Percentiles rank a stretch among this genome's conserved stretches.
These are phyloP conservation scores for Ceriops decandra DNA, from an alignment of 345 rosid species.

Conservation along the genomic window DNA sequence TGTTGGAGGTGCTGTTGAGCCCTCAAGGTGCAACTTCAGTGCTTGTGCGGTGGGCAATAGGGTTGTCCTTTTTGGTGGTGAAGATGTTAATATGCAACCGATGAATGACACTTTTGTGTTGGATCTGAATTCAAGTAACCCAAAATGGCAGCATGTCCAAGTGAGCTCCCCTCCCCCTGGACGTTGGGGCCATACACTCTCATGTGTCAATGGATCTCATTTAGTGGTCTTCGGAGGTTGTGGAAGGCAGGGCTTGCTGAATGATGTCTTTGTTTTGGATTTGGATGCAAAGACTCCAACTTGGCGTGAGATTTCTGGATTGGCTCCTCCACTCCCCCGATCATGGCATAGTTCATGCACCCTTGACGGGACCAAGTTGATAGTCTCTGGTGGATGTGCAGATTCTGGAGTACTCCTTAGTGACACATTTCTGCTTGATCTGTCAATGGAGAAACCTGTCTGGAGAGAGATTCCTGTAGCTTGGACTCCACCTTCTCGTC, in stretches of 20 bases:
- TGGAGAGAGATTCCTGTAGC: constrained; percentile 89
- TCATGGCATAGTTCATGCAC: constrained; percentile 98
- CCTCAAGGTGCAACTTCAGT: constrained; percentile 86
- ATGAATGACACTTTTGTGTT: constrained; percentile 89
- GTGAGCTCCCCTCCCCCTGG: constrained; percentile 93
- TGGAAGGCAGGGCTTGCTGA: constrained; percentile 79
- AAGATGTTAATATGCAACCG: constrained; percentile 92
- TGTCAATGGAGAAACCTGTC: constrained; percentile 79
- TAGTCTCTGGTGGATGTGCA: constrained; percentile 90
- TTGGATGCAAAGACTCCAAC: constrained; percentile 82
- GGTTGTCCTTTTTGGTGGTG: constrained; percentile 85
- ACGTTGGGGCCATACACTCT: constrained; percentile 85
- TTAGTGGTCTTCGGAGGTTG: constrained; percentile 90
- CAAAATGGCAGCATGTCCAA: constrained; percentile 79
- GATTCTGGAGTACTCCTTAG: constrained; percentile 87
- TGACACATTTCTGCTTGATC: constrained; percentile 82
- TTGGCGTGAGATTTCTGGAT: constrained; percentile 84
- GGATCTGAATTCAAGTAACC: constrained; percentile 68
- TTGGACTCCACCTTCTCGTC: constrained; percentile 88
- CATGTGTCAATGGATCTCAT: constrained; percentile 77
- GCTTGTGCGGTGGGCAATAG: constrained; percentile 90
- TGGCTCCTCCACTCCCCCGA: constrained; percentile 85
- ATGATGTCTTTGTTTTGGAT: constrained; percentile 77
- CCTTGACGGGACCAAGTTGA: constrained; percentile 80
- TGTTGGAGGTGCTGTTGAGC: constrained; percentile 86